Conservation (phyloP, 2,329 filamentous ascomycete genomes). For the Ceratocystis papillata region DNA sequence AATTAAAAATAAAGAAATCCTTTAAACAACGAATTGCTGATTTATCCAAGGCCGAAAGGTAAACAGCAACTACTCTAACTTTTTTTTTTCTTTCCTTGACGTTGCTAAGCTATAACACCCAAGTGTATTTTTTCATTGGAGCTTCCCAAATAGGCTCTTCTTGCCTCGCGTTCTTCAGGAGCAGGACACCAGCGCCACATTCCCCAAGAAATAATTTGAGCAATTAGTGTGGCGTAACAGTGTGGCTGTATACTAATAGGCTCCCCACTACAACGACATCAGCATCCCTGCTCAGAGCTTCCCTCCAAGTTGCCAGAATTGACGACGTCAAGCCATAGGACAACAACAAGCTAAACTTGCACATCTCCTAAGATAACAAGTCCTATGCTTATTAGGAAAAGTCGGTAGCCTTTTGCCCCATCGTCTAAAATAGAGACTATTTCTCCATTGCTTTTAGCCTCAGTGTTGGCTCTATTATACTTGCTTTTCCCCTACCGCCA, state of each 20-base stretch:
- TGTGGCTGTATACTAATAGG: neutral
- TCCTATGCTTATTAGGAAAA: neutral
- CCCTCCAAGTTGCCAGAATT: slow-evolving; percentile 3
- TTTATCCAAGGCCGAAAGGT: neutral
- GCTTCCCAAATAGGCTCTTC: slow-evolving; percentile 5
- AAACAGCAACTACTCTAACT: slow-evolving; percentile 6
- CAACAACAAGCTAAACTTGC: neutral
- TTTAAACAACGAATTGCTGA: neutral
- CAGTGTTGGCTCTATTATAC: neutral
- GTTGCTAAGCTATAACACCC: neutral
- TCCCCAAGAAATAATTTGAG: neutral
- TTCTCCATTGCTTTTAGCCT: neutral
- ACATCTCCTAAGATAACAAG: neutral
- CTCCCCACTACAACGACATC: neutral
- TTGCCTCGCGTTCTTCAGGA: slow-evolving; percentile 17
- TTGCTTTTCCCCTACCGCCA: neutral
- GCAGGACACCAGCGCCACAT: slow-evolving; percentile 17
- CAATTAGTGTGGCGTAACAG: neutral
- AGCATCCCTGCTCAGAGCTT: slow-evolving; percentile 2
- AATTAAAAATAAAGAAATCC: neutral
- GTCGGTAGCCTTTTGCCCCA: neutral
- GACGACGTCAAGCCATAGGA: slow-evolving; percentile 8
- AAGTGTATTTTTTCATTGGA: neutral
- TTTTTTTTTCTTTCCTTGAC: neutral
- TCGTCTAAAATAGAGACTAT: neutral